Conservation (phyloP, 345 rosid genomes). For the Acer campestre region DNA sequence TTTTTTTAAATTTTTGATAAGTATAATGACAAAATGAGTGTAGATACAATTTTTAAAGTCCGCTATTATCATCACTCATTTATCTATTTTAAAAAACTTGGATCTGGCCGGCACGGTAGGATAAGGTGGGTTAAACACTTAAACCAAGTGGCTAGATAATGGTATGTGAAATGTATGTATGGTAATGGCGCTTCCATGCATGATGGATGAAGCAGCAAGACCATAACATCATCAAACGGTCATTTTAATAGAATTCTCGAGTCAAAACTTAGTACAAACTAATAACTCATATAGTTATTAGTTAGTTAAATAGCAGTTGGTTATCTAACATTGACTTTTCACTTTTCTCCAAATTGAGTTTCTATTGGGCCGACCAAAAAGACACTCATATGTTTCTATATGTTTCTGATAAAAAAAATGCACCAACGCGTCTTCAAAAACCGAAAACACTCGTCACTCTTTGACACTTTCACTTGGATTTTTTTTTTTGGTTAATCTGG, state of each 20-base stretch:
- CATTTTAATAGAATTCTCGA: background rate
- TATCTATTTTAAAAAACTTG: no score
- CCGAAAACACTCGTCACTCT: background rate
- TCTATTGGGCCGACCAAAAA: constrained; percentile 31
- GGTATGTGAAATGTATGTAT: no score
- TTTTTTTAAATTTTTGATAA: no score
- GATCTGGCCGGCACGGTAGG: background rate
- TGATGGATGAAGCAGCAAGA: background rate
- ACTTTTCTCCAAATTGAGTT: background rate
- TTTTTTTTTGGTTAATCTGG: background rate
- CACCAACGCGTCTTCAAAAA: constrained; percentile 18
- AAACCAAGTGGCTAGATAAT: no score
- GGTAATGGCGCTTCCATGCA: no score
- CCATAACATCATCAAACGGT: background rate
- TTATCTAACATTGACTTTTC: constrained; percentile 4
- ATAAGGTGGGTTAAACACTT: background rate
- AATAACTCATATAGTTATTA: constrained; percentile 13
- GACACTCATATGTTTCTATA: constrained; percentile 5
- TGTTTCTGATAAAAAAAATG: background rate
- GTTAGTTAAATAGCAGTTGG: constrained; percentile 17
- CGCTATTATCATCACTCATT: no score
- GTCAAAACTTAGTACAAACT: background rate
- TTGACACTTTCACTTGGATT: background rate
- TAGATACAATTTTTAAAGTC: no score
- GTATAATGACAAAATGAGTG: no score